These are phyloP conservation scores for Phytophthora lateralis DNA, from an alignment of 352 stramenopile species.

Conservation along the genomic window DNA sequence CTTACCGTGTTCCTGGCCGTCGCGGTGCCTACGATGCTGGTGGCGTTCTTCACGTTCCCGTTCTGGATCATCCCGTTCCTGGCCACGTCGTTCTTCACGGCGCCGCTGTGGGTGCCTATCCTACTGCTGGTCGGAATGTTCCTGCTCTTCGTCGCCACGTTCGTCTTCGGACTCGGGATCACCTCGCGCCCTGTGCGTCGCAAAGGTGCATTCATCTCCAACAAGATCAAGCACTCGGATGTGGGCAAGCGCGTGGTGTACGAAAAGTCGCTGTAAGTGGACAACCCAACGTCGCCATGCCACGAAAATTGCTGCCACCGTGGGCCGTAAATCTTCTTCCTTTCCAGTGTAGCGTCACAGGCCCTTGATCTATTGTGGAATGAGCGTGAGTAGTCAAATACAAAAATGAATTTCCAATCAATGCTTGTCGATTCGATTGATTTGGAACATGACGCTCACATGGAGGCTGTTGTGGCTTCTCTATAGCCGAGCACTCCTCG, in stretches of 20 bases:
- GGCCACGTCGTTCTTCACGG: constrained; percentile 77
- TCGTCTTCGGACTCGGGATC: constrained; percentile 76
- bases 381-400: constrained; percentile 8
- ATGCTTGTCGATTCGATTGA: constrained; percentile 21
- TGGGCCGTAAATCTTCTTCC: constrained; percentile 1
- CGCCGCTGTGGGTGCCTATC: constrained; percentile 78
- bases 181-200: constrained; percentile 79
- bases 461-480: constrained; percentile 27
- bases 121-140: constrained; percentile 69
- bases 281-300: neutral
- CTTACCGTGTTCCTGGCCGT: constrained; percentile 69
- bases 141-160: constrained; percentile 65
- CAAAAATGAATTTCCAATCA: constrained; percentile 17
- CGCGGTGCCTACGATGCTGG: constrained; percentile 66
- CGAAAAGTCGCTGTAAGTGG: constrained; percentile 66
- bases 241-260: constrained; percentile 85
- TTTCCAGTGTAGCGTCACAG: constrained; percentile 16
- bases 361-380: constrained; percentile 17
- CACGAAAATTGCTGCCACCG: neutral
- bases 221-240: constrained; percentile 84
- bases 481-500: constrained; percentile 28
- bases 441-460: constrained; percentile 22
- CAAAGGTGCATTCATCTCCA: constrained; percentile 71
- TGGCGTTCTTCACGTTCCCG: constrained; percentile 81
- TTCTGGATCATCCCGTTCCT: constrained; percentile 88